Percentiles rank a stretch among this genome's conserved stretches.
Conservation (phyloP, 768 basidiomycete species). For the Tubosaeta brunneosetosa region DNA sequence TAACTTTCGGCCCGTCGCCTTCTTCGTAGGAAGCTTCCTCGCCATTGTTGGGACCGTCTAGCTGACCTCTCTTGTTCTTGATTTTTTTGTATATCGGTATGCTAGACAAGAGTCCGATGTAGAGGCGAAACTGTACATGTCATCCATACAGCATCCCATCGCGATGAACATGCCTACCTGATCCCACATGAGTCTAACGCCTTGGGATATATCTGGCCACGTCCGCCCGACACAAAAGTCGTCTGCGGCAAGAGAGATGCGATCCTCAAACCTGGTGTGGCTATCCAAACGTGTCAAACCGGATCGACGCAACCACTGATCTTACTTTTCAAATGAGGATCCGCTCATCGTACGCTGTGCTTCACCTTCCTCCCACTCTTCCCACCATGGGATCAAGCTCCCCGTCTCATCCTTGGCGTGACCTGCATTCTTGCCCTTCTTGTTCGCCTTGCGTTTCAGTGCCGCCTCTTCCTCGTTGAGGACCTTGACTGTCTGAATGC, state of each 20-base stretch:
- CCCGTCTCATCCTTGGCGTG: conserved; percentile 17
- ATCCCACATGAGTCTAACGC: conserved; percentile 30
- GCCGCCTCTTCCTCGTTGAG: conserved; percentile 19
- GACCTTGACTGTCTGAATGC: conserved; percentile 26
- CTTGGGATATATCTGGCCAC: conserved; percentile 28
- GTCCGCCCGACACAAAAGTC: conserved; percentile 29
- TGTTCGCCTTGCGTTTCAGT: conserved; percentile 13
- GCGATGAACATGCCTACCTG: conserved; percentile 15
- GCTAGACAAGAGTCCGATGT: conserved; percentile 28
- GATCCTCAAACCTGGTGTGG: conserved; percentile 14
- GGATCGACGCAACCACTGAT: background rate
- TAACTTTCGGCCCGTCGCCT: conserved; percentile 20
- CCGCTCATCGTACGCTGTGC: conserved; percentile 12
- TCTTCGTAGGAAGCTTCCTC: conserved; percentile 30
- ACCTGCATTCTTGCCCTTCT: conserved; percentile 18
- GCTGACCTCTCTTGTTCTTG: conserved; percentile 15
- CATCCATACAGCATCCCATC: background rate
- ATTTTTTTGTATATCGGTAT: conserved; percentile 29
- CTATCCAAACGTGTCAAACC: conserved; percentile 2
- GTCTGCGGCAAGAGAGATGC: conserved; percentile 26
- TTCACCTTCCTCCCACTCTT: too few species aligned
- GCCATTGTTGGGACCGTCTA: conserved; percentile 30
- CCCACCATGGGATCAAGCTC: conserved; percentile 29
- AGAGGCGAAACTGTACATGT: conserved; percentile 25
- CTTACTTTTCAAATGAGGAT: conserved; percentile 28